phyloP scores from a whole-genome alignment of 1,284 basidiomycete species.

The Trametes sp. region DNA sequence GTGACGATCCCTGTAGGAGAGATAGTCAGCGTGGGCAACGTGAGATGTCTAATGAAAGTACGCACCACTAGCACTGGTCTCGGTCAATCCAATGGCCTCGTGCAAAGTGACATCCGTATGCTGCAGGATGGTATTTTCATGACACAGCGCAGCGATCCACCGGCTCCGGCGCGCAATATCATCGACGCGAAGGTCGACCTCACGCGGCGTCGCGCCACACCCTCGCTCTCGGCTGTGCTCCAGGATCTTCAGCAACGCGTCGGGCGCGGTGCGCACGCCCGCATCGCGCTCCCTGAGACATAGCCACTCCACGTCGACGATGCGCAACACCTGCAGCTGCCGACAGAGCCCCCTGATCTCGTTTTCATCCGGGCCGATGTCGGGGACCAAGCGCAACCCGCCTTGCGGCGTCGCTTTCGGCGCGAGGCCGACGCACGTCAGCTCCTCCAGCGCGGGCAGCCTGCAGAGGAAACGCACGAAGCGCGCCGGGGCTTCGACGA shows the following conservation, averaged over 20 bases:
- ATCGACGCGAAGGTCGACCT: background rate
- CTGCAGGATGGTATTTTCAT: background rate
- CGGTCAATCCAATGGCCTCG: background rate
- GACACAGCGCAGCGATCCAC: background rate
- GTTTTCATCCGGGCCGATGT: no score
- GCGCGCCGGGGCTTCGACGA: background rate
- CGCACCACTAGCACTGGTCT: background rate
- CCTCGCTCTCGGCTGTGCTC: background rate
- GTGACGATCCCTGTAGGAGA: background rate
- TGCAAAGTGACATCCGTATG: background rate
- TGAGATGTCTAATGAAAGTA: background rate
- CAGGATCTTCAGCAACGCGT: background rate
- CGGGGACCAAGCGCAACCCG: background rate
- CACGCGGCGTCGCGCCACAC: background rate
- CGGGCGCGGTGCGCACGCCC: background rate
- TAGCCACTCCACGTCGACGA: background rate
- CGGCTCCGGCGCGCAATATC: background rate
- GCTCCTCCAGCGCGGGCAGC: constrained; percentile 4
- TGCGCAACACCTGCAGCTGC: background rate
- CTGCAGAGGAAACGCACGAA: constrained; percentile 5
- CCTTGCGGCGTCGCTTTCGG: background rate
- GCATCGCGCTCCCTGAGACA: no score
- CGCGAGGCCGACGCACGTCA: background rate
- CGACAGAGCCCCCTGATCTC: background rate
- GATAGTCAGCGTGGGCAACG: background rate